phyloP scores from a whole-genome alignment of 371 early-diverging fungal species.

The Parasitella parasitica region DNA sequence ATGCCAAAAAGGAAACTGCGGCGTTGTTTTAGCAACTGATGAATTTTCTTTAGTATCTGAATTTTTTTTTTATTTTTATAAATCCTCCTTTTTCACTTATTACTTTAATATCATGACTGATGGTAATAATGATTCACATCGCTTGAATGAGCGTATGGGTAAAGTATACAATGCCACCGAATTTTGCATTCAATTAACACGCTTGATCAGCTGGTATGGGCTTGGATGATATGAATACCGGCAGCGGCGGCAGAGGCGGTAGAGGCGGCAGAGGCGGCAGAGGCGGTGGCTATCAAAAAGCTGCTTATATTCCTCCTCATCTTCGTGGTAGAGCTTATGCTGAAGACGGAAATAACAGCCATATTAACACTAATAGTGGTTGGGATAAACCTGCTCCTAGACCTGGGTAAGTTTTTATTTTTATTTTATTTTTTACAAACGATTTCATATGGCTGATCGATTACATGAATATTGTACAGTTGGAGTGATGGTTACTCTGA shows the following conservation, averaged over 20 bases:
- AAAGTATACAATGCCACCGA: neutral
- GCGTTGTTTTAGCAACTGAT: constrained; percentile 2
- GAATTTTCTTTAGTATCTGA: neutral
- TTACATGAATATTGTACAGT: no score
- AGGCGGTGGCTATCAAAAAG: constrained; percentile 10
- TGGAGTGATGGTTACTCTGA: constrained; percentile 19
- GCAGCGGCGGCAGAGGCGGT: neutral
- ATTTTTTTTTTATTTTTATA: neutral
- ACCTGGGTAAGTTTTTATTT: constrained; percentile 3
- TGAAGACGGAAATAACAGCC: neutral
- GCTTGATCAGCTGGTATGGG: constrained; percentile 66
- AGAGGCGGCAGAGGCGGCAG: neutral
- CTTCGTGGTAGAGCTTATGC: constrained; percentile 27
- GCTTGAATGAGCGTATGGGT: constrained; percentile 23
- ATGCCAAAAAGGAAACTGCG: neutral
- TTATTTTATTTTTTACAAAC: no score
- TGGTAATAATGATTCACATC: constrained; percentile 10
- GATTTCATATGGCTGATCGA: no score
- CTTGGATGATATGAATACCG: constrained; percentile 46
- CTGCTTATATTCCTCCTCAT: constrained; percentile 59
- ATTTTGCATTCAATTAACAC: neutral
- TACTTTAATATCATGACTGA: constrained; percentile 11
- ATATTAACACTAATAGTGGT: neutral
- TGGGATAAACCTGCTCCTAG: constrained; percentile 23
- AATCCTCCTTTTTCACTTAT: neutral